A percentile compares a stretch with the other conserved stretches of the same genome.
phyloP scores from a whole-genome alignment of 495 filamentous ascomycete genomes.

The Alectoria sarmentosa region DNA sequence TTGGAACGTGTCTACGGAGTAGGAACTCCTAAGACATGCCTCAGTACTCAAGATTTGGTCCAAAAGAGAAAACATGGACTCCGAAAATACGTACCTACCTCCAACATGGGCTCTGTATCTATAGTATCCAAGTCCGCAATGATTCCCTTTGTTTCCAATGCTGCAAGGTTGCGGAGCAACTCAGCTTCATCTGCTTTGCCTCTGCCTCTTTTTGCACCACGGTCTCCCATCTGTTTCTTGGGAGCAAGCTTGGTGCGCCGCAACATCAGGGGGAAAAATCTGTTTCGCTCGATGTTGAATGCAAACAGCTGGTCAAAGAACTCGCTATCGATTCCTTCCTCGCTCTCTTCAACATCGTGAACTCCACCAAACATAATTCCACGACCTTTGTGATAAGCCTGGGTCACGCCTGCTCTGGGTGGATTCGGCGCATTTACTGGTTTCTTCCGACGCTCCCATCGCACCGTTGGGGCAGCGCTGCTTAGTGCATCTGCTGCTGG shows the following conservation, averaged over 20 bases:
- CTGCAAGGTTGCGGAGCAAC: conserved; percentile 72
- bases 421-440: conserved; percentile 85
- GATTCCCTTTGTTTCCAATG: conserved; percentile 62
- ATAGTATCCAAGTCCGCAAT: conserved; percentile 50
- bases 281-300: conserved; percentile 90
- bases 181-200: conserved; percentile 86
- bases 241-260: conserved; percentile 55
- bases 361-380: conserved; percentile 94
- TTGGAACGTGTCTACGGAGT: too few species aligned
- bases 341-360: conserved; percentile 85
- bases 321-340: conserved; percentile 92
- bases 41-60: too few species aligned
- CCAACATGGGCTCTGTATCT: conserved; percentile 39
- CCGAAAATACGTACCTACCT: too few species aligned
- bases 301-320: conserved; percentile 87
- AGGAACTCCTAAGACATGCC: too few species aligned
- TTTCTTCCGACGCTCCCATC: conserved; percentile 91
- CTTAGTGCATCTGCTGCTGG: conserved; percentile 52
- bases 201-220: conserved; percentile 54
- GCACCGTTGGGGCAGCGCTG: conserved; percentile 56
- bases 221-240: conserved; percentile 53
- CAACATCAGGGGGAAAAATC: conserved; percentile 80
- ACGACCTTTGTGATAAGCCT: conserved; percentile 86
- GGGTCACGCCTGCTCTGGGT: conserved; percentile 76
- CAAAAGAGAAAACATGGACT: too few species aligned